Evolutionary conservation across 1,284 basidiomycete species (phyloP), one percentile per base, ranked within the genome.

Genomic region (Ceratobasidium papillatum): DNA sequence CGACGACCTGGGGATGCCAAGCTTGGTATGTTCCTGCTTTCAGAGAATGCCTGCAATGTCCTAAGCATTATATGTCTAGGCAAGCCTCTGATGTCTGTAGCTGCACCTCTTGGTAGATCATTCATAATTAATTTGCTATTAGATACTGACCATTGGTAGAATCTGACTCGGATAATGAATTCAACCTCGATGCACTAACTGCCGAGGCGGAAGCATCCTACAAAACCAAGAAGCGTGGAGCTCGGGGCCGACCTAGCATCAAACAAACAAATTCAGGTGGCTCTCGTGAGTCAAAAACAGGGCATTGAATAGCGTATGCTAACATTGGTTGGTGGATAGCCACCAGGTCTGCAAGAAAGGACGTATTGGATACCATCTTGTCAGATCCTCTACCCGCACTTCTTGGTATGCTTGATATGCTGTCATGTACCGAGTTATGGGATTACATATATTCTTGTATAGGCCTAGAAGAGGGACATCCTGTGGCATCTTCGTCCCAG

Each of bases 151-250:
- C 14, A 17, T 4, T 3, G 4, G 30, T 38, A 71, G 68, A 61
- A n/a, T 61, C 45, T 12, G 74, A 75, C n/a, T 75, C 74, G 56
- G 74, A 75, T 49, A 65, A 75, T 22, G 74, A 75, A 19, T 75
- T 75, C 34, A 75, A 75, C 32, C 14, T 58, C 19, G 54, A 41
- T n/a, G 30, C 68, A 7, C 68, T 71, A 19, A 17, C 59, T 9
- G 64, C 74, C 27, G 74, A 75, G 45, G 58, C 54, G 27, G 68
- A 69, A 47, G 58, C 64, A 25, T 47, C 64, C 7, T 56, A 71
- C 41, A 75, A 75, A 56, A 36, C 56, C n/a, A 75, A 66, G 52
- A n/a, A 12, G 32, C 74, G 65, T 32, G 45, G 56, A 25, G 54
- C 30, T 30, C 14, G 58, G n/a, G 59, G 56, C n/a, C 25, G 64